Conservation (phyloP, 345 rosid species). For the Corchorus capsularis region DNA sequence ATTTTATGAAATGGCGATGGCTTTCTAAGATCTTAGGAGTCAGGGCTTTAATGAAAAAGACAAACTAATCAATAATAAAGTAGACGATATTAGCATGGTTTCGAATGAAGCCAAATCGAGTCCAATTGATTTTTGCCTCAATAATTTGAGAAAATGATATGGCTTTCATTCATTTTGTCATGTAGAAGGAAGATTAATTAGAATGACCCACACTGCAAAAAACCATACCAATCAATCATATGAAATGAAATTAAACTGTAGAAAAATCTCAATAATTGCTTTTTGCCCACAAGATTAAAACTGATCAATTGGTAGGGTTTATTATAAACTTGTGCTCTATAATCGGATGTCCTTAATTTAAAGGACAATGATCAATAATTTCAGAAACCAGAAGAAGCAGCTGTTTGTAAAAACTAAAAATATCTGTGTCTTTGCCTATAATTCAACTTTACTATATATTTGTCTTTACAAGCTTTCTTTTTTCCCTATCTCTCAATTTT, state of each 20-base stretch:
- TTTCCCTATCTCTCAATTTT: no score
- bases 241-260: not conserved
- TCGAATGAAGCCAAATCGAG: not conserved
- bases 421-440: not conserved
- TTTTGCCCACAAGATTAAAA: not conserved
- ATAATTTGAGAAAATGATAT: not conserved
- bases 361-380: not conserved
- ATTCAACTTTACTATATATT: conserved; percentile 10
- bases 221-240: not conserved
- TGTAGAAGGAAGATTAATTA: not conserved
- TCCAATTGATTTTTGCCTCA: not conserved
- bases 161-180: not conserved
- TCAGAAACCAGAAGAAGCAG: not conserved
- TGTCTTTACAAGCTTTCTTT: not conserved
- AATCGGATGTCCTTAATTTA: not conserved
- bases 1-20: not conserved
- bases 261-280: conserved; percentile 10
- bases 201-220: conserved; percentile 5
- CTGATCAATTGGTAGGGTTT: not conserved
- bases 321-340: not conserved
- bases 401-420: not conserved
- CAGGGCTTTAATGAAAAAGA: not conserved
- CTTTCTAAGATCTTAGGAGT: not conserved
- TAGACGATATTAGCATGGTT: not conserved
- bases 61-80: not conserved